Evolutionary conservation across 805 yeast species (phyloP).

Genomic region (Wickerhamiella allomyrinae): DNA sequence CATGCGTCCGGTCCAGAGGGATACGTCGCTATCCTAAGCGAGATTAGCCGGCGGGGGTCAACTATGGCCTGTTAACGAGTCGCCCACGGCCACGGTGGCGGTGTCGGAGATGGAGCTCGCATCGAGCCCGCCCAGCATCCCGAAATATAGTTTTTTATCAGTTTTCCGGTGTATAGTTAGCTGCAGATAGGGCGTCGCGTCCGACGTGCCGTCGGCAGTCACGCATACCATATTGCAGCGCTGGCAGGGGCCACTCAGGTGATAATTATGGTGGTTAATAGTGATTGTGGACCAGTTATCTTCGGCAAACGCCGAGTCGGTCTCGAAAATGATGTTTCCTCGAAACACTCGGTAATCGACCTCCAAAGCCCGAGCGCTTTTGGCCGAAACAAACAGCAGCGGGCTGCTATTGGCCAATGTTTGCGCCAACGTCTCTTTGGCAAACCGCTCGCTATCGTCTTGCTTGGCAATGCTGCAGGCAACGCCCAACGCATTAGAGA

Average conservation of each 20-base stretch:
- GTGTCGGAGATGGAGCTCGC: no score
- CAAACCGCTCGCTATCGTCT: conserved; percentile 3
- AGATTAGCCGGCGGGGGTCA: no score
- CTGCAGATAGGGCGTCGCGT: conserved; percentile 24
- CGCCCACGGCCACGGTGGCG: no score
- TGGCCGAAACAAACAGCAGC: conserved; percentile 24
- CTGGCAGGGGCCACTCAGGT: conserved; percentile 24
- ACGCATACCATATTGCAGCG: conserved; percentile 35
- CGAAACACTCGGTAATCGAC: conserved; percentile 22
- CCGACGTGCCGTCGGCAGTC: conserved; percentile 25
- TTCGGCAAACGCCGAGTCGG: conserved; percentile 25
- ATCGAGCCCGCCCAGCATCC: conserved; percentile 18
- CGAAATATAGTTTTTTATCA: conserved; percentile 30
- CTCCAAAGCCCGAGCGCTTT: conserved; percentile 21
- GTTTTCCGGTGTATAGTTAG: conserved; percentile 25
- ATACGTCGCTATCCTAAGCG: no score
- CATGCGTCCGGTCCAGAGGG: no score
- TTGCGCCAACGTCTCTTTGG: conserved; percentile 7
- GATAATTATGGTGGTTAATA: conserved; percentile 9
- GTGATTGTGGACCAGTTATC: conserved; percentile 25
- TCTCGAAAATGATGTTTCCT: conserved; percentile 27
- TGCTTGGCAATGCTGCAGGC: conserved; percentile 28
- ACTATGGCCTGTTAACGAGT: no score
- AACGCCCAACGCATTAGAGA: conserved; percentile 21
- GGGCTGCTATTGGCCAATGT: conserved; percentile 28